Evolutionary conservation across 2,329 filamentous ascomycete genomes (phyloP), one percentile per base, ranked within the genome.

Genomic region (Botryotinia narcissicola): DNA sequence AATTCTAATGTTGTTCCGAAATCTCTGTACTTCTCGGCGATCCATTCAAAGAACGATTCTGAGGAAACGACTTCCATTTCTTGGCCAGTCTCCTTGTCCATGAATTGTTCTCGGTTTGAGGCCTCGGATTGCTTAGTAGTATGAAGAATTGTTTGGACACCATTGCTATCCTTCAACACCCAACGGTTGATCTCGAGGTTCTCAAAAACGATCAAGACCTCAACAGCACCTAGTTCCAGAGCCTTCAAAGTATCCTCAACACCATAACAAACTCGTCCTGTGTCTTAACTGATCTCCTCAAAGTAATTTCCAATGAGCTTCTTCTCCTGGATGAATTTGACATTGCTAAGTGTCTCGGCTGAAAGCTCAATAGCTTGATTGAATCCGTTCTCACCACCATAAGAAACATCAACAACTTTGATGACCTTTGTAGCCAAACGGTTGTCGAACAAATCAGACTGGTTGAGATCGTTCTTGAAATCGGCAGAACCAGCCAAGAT

Each of bases 271-370:
- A 99, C 91, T 82, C 94, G 96, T 79, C 96, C 96, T 70, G 92
- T 97, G 82, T 99, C 96, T 84, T 97, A 94, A 83, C 94, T 97
- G 81, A 99, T 98, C 85, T 99, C 95, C 83, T 99, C 95, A 80
- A 99, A 99, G 87, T 99, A 99, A 82, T 93, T 94, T 83, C 95
- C 95, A 81, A 99, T 99, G 76, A 99, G 90, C 87, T 98, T 99
- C 92, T 99, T 99, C 89, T 99, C 96, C 85, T 99, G 96, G 83
- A 99, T 98, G 84, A 99, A 99, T 86, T 99, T 99, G 89, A 99
- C 96, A 82, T 98, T 99, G 84, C 95, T 93, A 66, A 99, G 89
- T 12, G 96, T 99, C 87, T 99, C 97, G 12, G 94, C 90, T 40
- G 96, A 92, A 80, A 99, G 85, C 82, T 99, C 96, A 77, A 99